Evolutionary conservation across 495 filamentous ascomycete species (phyloP).

Genomic region (Patellaria atrata): DNA sequence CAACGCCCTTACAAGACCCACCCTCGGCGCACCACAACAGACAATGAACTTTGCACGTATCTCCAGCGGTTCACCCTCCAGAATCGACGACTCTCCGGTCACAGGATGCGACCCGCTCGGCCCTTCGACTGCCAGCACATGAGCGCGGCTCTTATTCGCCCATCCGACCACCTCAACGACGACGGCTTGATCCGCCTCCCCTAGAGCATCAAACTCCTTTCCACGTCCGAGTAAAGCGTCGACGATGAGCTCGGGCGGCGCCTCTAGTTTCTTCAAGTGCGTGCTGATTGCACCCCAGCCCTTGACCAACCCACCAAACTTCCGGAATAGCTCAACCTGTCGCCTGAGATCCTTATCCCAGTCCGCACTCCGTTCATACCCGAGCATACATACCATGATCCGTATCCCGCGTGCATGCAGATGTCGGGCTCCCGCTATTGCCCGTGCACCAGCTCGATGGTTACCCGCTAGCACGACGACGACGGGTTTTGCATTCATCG

Average conservation of each 20-base stretch:
- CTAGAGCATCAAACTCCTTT: conserved; percentile 66
- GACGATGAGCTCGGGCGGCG: conserved; percentile 63
- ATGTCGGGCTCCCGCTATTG: conserved; percentile 74
- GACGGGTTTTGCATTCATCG: conserved; percentile 37
- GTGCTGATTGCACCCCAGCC: conserved; percentile 25
- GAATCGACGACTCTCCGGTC: conserved; percentile 42
- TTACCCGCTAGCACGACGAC: conserved; percentile 80
- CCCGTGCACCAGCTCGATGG: conserved; percentile 68
- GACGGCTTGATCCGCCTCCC: conserved; percentile 64
- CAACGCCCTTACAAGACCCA: conserved; percentile 61
- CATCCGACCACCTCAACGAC: conserved; percentile 75
- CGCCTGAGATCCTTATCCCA: conserved; percentile 20
- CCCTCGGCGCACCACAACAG: conserved; percentile 70
- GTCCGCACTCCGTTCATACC: conserved; percentile 43
- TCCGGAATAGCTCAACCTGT: conserved; percentile 50
- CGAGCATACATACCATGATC: conserved; percentile 71
- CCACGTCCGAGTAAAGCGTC: conserved; percentile 81
- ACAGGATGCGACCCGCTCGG: conserved; percentile 75
- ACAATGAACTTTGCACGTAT: conserved; percentile 65
- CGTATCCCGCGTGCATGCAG: conserved; percentile 65
- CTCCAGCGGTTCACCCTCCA: conserved; percentile 59
- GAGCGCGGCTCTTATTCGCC: conserved; percentile 68
- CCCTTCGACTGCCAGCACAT: conserved; percentile 69
- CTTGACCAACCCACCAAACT: conserved; percentile 33
- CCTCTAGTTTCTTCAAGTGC: conserved; percentile 41